These are phyloP conservation scores for Biscutella laevigata DNA, from an alignment of 441 rosid species.

Conservation along the genomic window DNA sequence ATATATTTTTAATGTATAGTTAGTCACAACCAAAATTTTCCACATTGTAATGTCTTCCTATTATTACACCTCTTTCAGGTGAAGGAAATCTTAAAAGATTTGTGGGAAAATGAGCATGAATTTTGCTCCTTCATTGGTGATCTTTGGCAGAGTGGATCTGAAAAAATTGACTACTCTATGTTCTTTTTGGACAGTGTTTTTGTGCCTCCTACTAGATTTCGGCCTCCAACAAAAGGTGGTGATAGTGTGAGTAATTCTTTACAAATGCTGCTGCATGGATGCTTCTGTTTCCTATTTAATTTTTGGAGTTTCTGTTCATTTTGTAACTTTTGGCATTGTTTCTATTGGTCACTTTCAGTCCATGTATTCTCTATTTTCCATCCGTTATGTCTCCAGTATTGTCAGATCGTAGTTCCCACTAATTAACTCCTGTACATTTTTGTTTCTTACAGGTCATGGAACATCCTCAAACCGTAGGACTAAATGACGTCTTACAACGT, in stretches of 20 bases:
- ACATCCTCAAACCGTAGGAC: slow-evolving; percentile 78
- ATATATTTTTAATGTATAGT: not conserved
- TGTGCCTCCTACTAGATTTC: slow-evolving; percentile 86
- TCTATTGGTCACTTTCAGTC: slow-evolving; percentile 3
- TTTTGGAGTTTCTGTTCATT: slow-evolving; percentile 1
- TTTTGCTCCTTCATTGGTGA: slow-evolving; percentile 73
- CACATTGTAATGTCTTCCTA: slow-evolving; percentile 5
- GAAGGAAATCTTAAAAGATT: slow-evolving; percentile 41
- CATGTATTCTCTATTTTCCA: not conserved
- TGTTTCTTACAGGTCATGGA: slow-evolving; percentile 66
- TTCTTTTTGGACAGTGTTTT: slow-evolving; percentile 72
- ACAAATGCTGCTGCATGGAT: not conserved
- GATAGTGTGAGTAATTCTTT: slow-evolving; percentile 46
- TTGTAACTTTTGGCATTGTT: not conserved
- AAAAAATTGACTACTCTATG: slow-evolving; percentile 45
- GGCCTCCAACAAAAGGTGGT: slow-evolving; percentile 83
- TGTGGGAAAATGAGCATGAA: slow-evolving; percentile 81
- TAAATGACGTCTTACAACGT: slow-evolving; percentile 58
- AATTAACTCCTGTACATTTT: slow-evolving; percentile 3
- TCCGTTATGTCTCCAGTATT: not conserved
- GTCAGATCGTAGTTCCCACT: not conserved
- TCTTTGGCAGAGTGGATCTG: slow-evolving; percentile 57
- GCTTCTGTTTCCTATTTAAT: not conserved
- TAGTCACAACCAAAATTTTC: not conserved
- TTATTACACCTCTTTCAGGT: slow-evolving; percentile 37